Evolutionary conservation across 148 eudicot genomes (phyloP), one percentile per base, ranked within the genome.

Genomic region (Dianthus caryophyllus): DNA sequence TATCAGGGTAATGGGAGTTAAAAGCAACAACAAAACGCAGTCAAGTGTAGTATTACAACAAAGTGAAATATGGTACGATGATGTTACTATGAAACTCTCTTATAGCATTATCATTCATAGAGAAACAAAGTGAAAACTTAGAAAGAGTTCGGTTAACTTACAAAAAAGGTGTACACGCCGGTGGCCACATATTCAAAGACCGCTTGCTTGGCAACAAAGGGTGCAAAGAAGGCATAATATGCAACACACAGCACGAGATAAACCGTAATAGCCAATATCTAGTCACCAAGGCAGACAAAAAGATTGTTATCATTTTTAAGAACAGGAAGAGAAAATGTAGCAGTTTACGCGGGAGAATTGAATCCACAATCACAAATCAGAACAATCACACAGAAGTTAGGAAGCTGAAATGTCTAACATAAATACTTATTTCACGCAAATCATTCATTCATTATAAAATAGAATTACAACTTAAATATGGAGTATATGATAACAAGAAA

Each of bases 251-350:
- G 82, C 81, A 91, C 75, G 82, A 80, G 85, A 58, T 83, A 91
- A 51, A 91, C 96, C 22, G 92, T 88, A 54, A 88, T 84, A 55
- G 96, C 97, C 80, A 91, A 91, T 71, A 91, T 89, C 97, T 91
- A 88, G 71, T 64, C 56, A 73, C 6, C 69, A 68, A 52, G 62
- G 76, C 11, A 56, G 47, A 70, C 22, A 29, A 58, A 16, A 29
- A 15, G 18, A 5, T 50, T 36, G 39, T 61, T 26, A 55, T 48
- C 29, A 29, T 18, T 36, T 59, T 51, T 47, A 50, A 33, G 14
- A 60, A 36, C n/a, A 60, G 24, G 36, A 47, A 22, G 66, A 59
- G 52, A 0, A 0, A 59, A 29, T 22, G 5, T n/a, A 44, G 24
- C 46, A 53, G 21, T 20, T 39, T 55, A 24, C 7, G 44, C 9